Conservation (phyloP, 2,329 filamentous ascomycete species). For the Aureobasidium melanogenum region DNA sequence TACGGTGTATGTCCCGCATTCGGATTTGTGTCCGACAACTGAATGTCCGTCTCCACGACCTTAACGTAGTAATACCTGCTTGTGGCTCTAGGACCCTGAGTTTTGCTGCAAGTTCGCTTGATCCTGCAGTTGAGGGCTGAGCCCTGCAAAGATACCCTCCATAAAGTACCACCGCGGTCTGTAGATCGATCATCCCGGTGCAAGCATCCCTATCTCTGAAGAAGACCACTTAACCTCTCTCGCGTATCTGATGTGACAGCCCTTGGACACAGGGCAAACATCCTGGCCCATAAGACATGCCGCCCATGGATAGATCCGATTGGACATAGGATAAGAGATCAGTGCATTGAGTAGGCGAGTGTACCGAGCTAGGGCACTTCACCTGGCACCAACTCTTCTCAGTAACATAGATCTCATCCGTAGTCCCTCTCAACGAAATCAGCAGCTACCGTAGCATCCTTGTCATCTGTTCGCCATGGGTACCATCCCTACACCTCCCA, state of each 20-base stretch:
- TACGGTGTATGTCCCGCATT: neutral
- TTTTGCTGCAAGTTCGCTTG: neutral
- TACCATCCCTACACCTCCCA: neutral
- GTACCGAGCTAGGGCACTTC: neutral
- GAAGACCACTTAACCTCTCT: neutral
- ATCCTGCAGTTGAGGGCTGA: neutral
- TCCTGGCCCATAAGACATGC: neutral
- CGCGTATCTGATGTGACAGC: neutral
- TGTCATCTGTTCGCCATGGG: neutral
- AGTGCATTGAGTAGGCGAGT: no score
- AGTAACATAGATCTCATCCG: neutral
- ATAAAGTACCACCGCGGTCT: neutral
- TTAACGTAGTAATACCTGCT: neutral
- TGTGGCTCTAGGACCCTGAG: neutral
- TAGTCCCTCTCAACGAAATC: neutral
- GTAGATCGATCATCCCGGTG: neutral
- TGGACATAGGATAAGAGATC: neutral
- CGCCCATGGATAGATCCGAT: neutral
- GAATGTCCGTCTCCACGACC: neutral
- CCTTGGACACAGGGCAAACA: neutral
- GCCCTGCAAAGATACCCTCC: neutral
- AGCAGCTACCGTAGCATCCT: neutral
- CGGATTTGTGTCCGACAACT: neutral
- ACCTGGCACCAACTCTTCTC: no score
- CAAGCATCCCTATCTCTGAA: neutral